Evolutionary conservation across 495 filamentous ascomycete species (phyloP), one percentile per base, ranked within the genome.

Genomic region (Penicillium egyptiacum): DNA sequence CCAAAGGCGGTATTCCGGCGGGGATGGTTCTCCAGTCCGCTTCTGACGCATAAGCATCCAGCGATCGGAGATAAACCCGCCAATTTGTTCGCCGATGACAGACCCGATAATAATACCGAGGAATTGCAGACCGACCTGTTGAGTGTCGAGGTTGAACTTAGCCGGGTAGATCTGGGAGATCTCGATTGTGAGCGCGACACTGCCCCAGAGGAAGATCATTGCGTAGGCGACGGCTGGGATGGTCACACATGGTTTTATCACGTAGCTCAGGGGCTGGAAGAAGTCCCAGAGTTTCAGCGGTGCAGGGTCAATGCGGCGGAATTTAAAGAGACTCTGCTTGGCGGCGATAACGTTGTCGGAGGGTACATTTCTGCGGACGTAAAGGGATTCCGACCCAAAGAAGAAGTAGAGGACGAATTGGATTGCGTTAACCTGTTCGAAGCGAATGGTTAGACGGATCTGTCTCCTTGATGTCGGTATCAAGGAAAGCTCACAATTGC

Each of bases 61-160:
- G 1, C 60, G 63, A 53, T 84, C 82, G 20, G 76, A 81, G 26
- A 76, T 61, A 11, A 69, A 57, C 2, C 82, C 82, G 20, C 79
- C 80, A 20, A 85, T 64, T 54, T 83, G 81, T 62, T 84, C 81
- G 22, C 82, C 82, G 4, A 85, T 66, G 5, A 84, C 57, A 3
- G 78, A 76, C 3, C 82, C 82, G 26, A 84, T 70, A n/a, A 85
- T 81, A 14, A 83, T 60, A 23, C 73, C 75, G 26, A 82, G 50
- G 56, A 80, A 81, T 55, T 84, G 82, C 1, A 84, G 68, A 9
- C 81, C 82, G 11, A 83, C 64, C 57, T 84, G 71, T 62, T 83
- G 75, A 4, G 75, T 60, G 58, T 82, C 80, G 59, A 84, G 73
- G 37, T 61, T 67, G 60, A 83, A 84, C 44, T 82, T 78, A 25